These are phyloP conservation scores for Nicotiana noctiflora DNA, from an alignment of 257 asterid genomes.

Conservation along the genomic window DNA sequence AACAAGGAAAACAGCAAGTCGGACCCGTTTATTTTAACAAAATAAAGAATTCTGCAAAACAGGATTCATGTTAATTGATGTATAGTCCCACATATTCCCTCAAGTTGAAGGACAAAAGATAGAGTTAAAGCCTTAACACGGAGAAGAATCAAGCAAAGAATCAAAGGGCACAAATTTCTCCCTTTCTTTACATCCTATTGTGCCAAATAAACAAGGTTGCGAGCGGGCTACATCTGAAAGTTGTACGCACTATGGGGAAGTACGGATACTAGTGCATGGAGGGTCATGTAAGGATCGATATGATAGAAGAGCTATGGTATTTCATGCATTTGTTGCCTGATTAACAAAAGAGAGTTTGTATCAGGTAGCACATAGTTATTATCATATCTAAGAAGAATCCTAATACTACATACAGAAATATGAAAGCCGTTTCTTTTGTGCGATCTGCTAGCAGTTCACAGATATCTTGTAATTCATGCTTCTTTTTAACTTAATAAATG, in stretches of 20 bases:
- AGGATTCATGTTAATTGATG: background rate
- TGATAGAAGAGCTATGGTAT: background rate
- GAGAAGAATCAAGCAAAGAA: background rate
- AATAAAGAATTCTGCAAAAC: background rate
- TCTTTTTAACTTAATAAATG: background rate
- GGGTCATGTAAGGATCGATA: background rate
- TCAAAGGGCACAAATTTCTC: background rate
- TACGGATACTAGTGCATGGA: background rate
- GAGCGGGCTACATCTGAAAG: background rate
- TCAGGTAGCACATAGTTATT: background rate
- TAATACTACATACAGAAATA: background rate
- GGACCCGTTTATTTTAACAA: background rate
- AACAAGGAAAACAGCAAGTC: background rate
- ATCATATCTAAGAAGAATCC: background rate
- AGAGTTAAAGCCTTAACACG: background rate
- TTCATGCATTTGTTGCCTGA: background rate
- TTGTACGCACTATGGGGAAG: background rate
- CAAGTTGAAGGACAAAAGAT: background rate
- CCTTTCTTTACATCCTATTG: background rate
- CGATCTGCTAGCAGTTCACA: background rate
- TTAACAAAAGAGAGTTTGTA: background rate
- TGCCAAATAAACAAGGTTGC: background rate
- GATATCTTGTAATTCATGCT: background rate
- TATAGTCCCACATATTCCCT: background rate
- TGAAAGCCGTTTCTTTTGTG: background rate